Base-by-base conservation (phyloP, 2,329 filamentous ascomycete species). In the Aspergillus versicolor region DNA sequence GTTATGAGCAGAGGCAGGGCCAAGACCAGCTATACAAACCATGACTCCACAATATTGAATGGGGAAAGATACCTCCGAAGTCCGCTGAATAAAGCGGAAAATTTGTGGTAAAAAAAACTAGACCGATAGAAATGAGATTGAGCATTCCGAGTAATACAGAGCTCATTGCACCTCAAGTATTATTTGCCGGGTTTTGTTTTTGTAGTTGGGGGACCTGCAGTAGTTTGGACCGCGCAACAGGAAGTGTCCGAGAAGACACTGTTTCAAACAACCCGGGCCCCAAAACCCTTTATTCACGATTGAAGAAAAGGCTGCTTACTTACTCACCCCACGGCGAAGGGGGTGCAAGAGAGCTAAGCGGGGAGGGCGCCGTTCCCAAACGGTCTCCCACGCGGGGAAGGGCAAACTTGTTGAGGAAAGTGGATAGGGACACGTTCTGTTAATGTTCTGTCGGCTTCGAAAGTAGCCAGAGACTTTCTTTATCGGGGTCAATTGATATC, bases 341-440 rank as follows among this genome's bases (percentile, higher is more conserved):
- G 27, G 4, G 19, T 19, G 11, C 30, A 53, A 38, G 24, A 52
- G 47, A 60, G 60, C 60, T 63, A 17, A 34, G 57, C 62, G 61
- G 61, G 57, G 56, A 11, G 9, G 13, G 7, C 9, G 24, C 63
- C 61, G 61, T 62, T 54, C 48, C 54, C 30, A 53, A 54, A 57
- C 11, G 24, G 30, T 24, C 21, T 40, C 40, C 34, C 51, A 53
- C 15, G 51, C 43, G 43, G 51, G 42, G 51, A 52, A 44, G 32
- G 54, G 50, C 48, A 34, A 55, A 48, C 53, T n/a, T 9, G 30
- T 21, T n/a, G 44, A 3, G 27, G 30, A 47, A 4, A 47, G 44
- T 11, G 17, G n/a, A 15, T 5, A 47, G 9, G 17, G 24, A 27
- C 27, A 47, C 21, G 44, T 45, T 53, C 44, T 46, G 45, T 49